These are phyloP conservation scores for Wickerhamomyces bisporus DNA, from an alignment of 805 yeast genomes.

Conservation along the genomic window DNA sequence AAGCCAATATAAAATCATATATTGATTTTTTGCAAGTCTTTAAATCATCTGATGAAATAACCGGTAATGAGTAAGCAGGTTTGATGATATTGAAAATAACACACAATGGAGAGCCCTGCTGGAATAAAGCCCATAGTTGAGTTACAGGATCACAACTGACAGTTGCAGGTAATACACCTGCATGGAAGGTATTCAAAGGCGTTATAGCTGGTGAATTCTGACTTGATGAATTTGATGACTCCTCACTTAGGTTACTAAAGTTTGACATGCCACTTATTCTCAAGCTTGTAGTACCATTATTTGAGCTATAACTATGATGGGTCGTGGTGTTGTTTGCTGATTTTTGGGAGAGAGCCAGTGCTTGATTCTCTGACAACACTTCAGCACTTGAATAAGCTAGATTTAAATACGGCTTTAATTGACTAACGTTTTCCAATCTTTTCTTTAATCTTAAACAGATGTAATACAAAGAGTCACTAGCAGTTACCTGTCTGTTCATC, in stretches of 20 bases:
- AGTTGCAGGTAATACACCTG: conserved; percentile 72
- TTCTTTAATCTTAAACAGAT: conserved; percentile 54
- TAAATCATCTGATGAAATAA: conserved; percentile 72
- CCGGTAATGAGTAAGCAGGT: conserved; percentile 53
- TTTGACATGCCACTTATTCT: conserved; percentile 32
- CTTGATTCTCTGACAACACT: conserved; percentile 67
- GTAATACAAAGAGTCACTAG: conserved; percentile 65
- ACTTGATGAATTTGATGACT: conserved; percentile 24
- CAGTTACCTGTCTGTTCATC: conserved; percentile 60
- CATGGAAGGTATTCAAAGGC: conserved; percentile 52
- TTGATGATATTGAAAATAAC: conserved; percentile 70
- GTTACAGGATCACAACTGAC: conserved; percentile 88
- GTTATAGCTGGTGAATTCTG: conserved; percentile 20
- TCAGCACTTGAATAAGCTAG: conserved; percentile 65
- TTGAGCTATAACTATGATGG: conserved; percentile 14
- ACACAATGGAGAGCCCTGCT: conserved; percentile 90
- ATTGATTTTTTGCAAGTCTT: conserved; percentile 84
- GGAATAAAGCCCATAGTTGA: conserved; percentile 80
- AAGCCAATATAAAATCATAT: conserved; percentile 84
- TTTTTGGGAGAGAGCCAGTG: conserved; percentile 39
- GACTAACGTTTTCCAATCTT: conserved; percentile 55
- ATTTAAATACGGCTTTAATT: conserved; percentile 61
- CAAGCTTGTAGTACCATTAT: conserved; percentile 16
- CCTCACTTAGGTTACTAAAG: conserved; percentile 29
- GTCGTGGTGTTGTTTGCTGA: conserved; percentile 8